Evolutionary conservation across 176 grass and related monocot species (phyloP).

Genomic region (Dendrocalamus sinicus): DNA sequence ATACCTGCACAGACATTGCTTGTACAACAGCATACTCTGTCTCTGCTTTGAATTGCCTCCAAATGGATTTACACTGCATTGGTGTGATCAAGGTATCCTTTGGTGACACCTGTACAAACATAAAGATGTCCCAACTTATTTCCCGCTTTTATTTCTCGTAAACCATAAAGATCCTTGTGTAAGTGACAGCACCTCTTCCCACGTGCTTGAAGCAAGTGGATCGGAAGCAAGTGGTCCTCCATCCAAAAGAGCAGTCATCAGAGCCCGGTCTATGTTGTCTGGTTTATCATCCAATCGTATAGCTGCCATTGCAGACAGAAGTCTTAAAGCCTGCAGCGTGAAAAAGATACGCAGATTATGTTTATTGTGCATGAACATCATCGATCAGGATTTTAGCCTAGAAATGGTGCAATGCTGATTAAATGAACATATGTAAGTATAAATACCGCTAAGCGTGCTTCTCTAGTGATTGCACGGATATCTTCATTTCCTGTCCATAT

Average conservation of each 20-base stretch:
- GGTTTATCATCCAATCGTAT: constrained; percentile 71
- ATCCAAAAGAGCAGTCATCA: constrained; percentile 66
- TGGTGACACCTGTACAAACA: constrained; percentile 61
- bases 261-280: constrained; percentile 71
- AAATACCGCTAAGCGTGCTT: constrained; percentile 71
- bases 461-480: constrained; percentile 77
- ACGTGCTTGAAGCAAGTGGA: constrained; percentile 74
- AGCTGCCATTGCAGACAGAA: constrained; percentile 73
- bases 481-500: constrained; percentile 82
- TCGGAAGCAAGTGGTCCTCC: constrained; percentile 55
- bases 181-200: constrained; percentile 72
- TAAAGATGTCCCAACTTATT: constrained; percentile 26
- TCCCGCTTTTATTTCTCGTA: not conserved
- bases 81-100: constrained; percentile 75
- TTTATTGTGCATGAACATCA: constrained; percentile 8
- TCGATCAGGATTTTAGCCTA: constrained; percentile 17
- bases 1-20: constrained; percentile 70
- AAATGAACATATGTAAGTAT: constrained; percentile 30
- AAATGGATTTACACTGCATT: constrained; percentile 70
- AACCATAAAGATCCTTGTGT: constrained; percentile 24
- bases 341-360: constrained; percentile 43
- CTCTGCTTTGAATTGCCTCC: constrained; percentile 73
- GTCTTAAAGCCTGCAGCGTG: constrained; percentile 75
- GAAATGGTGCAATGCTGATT: not conserved
- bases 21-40: constrained; percentile 65